Percentiles rank a stretch among this genome's conserved stretches.
These are phyloP conservation scores for Hymenoscyphus fructigenus DNA, from an alignment of 2,329 filamentous ascomycete genomes.

Conservation along the genomic window DNA sequence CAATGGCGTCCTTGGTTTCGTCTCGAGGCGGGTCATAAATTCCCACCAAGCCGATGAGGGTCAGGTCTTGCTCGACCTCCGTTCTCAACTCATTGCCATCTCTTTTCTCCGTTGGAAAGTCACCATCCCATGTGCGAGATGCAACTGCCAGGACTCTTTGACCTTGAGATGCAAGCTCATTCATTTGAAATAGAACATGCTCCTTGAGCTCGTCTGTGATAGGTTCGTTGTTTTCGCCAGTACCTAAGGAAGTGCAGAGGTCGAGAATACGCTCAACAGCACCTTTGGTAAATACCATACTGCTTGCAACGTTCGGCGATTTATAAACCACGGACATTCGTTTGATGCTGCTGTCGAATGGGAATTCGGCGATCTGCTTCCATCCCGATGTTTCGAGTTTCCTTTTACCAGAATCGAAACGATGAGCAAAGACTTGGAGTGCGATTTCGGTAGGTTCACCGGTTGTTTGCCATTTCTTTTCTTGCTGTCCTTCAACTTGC, in stretches of 20 bases:
- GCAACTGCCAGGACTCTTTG: constrained; percentile 61
- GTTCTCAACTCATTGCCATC: constrained; percentile 26
- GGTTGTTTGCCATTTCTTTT: constrained; percentile 53
- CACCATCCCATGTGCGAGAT: constrained; percentile 35
- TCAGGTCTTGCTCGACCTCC: constrained; percentile 53
- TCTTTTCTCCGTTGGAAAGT: constrained; percentile 21
- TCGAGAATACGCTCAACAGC: constrained; percentile 61
- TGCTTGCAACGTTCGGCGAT: constrained; percentile 31
- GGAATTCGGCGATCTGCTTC: constrained; percentile 59
- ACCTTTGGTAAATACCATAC: constrained; percentile 57
- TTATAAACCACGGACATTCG: constrained; percentile 64
- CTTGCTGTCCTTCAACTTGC: constrained; percentile 35
- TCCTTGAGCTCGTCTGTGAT: constrained; percentile 43
- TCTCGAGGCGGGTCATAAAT: constrained; percentile 59
- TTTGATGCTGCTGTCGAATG: constrained; percentile 65
- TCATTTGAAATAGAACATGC: constrained; percentile 54
- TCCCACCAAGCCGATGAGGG: constrained; percentile 54
- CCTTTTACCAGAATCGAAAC: constrained; percentile 53
- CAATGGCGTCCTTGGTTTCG: constrained; percentile 56
- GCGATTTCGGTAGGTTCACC: constrained; percentile 69
- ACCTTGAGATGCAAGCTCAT: constrained; percentile 55
- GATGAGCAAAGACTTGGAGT: constrained; percentile 63
- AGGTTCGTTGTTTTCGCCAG: constrained; percentile 40
- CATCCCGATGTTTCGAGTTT: constrained; percentile 43
- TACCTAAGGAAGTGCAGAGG: constrained; percentile 50